Evolutionary conservation across 441 rosid genomes (phyloP), one percentile per base, ranked within the genome.

Genomic region (Populus hybrid): DNA sequence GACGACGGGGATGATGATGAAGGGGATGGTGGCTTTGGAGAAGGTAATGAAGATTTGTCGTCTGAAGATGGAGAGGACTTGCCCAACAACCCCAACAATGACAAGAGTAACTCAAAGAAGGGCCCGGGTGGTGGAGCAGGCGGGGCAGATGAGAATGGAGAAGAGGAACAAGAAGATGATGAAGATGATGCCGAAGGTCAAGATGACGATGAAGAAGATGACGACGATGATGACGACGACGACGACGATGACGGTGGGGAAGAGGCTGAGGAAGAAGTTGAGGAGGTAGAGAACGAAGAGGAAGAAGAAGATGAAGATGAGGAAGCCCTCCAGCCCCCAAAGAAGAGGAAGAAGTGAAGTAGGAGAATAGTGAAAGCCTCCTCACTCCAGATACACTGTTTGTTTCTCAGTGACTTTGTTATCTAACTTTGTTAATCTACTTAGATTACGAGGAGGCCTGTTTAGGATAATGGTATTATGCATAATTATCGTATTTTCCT

Each of bases 251-350:
- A 77, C 0, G 92, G 38, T 0, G 94, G 73, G 0, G 93, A 82
- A 3, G 97, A 81, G 31, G 31, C 31, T 29, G 31, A 29, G 31
- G 31, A 29, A 29, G 31, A 29, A 0, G 94, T 84, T 0, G 90
- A 77, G 0, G 94, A 79, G 0, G 93, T 79, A 1, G 85, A 74
- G 0, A 87, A 73, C 0, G 83, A 86, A 0, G 89, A 77, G 2
- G 97, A 85, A 0, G 91, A 80, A 16, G 90, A 86, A 29, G 31
- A 29, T 26, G 94, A 86, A 0, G 97, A 90, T 0, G 93, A 88
- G 76, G 93, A 86, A 72, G 85, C 89, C 9, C 89, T 88, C 24
- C 93, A 88, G 86, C 93, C 93, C 20, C 93, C 93, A 1, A n/a
- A n/a, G n/a, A n/a, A n/a, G n/a, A n/a, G n/a, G n/a, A n/a, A n/a